Percentiles rank a stretch among this genome's conserved stretches.
Evolutionary conservation across 2,329 filamentous ascomycete genomes (phyloP).

Genomic region (Penicillium italicum): DNA sequence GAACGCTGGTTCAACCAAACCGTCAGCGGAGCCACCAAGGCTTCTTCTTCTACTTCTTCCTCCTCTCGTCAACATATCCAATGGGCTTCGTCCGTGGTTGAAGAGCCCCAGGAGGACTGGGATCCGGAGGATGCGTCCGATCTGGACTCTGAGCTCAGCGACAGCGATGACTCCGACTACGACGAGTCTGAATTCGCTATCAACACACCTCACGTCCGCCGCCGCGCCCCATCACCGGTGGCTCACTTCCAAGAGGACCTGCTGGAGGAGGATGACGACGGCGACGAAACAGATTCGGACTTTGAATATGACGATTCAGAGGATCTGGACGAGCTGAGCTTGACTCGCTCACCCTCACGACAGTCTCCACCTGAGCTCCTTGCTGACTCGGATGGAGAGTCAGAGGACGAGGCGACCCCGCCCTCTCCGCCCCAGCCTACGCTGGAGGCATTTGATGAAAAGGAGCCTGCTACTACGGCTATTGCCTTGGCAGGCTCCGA

Average conservation of each 20-base stretch:
- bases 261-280: slow-evolving; percentile 32
- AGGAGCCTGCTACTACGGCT: slow-evolving; percentile 48
- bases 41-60: slow-evolving; percentile 33
- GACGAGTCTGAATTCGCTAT: slow-evolving; percentile 35
- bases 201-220: slow-evolving; percentile 34
- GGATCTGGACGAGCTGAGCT: slow-evolving; percentile 58
- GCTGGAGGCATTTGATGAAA: slow-evolving; percentile 59
- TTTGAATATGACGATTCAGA: slow-evolving; percentile 56
- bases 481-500: slow-evolving; percentile 37
- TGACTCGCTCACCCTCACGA: slow-evolving; percentile 67
- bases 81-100: slow-evolving; percentile 77
- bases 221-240: slow-evolving; percentile 32
- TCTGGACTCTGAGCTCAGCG: slow-evolving; percentile 53
- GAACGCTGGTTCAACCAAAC: slow-evolving; percentile 98
- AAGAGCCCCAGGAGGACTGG: slow-evolving; percentile 65
- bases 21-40: slow-evolving; percentile 68
- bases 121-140: slow-evolving; percentile 59
- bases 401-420: slow-evolving; percentile 70
- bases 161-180: slow-evolving; percentile 47
- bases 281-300: slow-evolving; percentile 54
- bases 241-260: slow-evolving; percentile 30
- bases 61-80: slow-evolving; percentile 66
- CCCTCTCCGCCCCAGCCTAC: slow-evolving; percentile 60
- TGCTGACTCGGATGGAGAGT: slow-evolving; percentile 61
- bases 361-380: slow-evolving; percentile 66